These are phyloP conservation scores for Luffa acutangula DNA, from an alignment of 306 rosid species.

Conservation along the genomic window DNA sequence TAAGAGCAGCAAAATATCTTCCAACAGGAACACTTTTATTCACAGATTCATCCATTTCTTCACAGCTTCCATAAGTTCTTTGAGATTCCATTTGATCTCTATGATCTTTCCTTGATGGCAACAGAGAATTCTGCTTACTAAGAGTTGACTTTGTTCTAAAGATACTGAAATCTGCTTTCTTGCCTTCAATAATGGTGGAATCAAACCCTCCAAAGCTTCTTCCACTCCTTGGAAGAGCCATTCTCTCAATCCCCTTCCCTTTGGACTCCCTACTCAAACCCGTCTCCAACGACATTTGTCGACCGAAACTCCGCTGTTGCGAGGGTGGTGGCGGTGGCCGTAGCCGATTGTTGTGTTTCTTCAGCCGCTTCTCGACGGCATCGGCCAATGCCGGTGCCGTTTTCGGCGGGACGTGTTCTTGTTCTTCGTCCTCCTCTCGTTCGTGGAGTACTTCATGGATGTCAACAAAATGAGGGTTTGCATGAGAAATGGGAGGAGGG, in stretches of 20 bases:
- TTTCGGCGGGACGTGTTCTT: constrained; percentile 15
- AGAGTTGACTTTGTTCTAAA: constrained; percentile 57
- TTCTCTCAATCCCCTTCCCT: constrained; percentile 34
- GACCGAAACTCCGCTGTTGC: constrained; percentile 23
- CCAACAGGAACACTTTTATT: constrained; percentile 68
- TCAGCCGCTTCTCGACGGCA: constrained; percentile 13
- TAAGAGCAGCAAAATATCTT: constrained; percentile 80
- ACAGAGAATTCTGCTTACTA: constrained; percentile 59
- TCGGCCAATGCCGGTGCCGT: not conserved
- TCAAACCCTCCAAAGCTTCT: constrained; percentile 59
- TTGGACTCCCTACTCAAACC: constrained; percentile 39
- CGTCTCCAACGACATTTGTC: constrained; percentile 71
- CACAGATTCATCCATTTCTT: constrained; percentile 40
- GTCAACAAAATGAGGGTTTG: constrained; percentile 37
- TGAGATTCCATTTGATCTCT: constrained; percentile 28
- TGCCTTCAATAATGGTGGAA: constrained; percentile 32
- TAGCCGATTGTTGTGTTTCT: constrained; percentile 15
- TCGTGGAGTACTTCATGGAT: constrained; percentile 49
- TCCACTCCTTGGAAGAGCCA: constrained; percentile 47
- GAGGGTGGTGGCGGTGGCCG: constrained; percentile 24
- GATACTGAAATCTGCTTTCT: constrained; percentile 52
- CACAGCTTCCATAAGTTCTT: constrained; percentile 20
- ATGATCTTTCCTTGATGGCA: constrained; percentile 49
- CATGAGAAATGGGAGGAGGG: constrained; percentile 8
- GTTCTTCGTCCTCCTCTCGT: constrained; percentile 27